Base-by-base conservation (phyloP, 2,329 filamentous ascomycete species). In the Myriosclerotinia duriaeana region DNA sequence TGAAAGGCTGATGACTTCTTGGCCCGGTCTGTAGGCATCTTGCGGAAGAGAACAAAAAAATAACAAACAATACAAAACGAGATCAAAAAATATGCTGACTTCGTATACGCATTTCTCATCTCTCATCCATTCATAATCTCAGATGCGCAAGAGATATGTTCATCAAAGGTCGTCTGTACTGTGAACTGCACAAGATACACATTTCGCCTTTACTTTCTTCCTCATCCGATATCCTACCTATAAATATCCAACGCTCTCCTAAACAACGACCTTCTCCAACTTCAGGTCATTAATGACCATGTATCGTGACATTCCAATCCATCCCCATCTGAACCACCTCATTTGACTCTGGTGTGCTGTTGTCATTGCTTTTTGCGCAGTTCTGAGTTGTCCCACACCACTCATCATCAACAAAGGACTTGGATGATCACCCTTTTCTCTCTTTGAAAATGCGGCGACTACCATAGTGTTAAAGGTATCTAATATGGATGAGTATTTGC, bases 251-350 rank as follows among this genome's bases (percentile, higher is more conserved):
- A 38, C 1, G 0, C 20, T 17, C n/a, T 38, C 14, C 26, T 48
- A 65, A 8, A 14, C 36, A 44, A 50, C 54, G n/a, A 82, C 72
- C 72, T 82, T 84, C 77, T 86, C 86, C 74, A 82, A 82, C 75
- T 82, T 84, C 78, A 99, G 76, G 77, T 98, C 93, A 78, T 99
- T 99, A 42, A 98, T 85, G 66, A 93, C 85, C 95, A 99, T 98
- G 79, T 98, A 99, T 68, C 95, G 84, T 74, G 93, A 95, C 66
- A 97, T 77, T 0, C 86, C 84, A 75, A 99, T 97, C 93, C 93
- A 99, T 3, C 93, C 92, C 85, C 93, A 98, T 9, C 95, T 87
- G 76, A 98, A 99, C 95, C 95, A 99, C 48, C 91, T 87, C 95
- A 99, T 99, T 83, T 99, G 95, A 78, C 93, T 97, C 79, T 87